Conservation (phyloP, 1,284 basidiomycete genomes). For the Termitomyces sp. region DNA sequence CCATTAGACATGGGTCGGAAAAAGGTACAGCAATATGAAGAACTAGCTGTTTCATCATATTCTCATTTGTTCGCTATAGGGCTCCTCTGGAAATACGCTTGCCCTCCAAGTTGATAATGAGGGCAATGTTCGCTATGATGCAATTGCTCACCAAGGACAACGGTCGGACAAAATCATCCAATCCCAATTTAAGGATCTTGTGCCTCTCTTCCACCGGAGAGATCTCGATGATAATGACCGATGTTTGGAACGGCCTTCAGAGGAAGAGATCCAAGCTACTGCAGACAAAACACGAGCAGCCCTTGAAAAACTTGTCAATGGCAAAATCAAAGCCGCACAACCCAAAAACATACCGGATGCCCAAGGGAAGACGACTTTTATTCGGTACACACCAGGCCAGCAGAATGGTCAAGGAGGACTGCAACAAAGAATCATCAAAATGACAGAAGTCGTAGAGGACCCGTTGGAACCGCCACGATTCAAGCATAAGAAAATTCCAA, state of each 20-base stretch:
- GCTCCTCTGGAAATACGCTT: slow-evolving; percentile 86
- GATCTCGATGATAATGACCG: slow-evolving; percentile 77
- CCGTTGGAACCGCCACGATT: slow-evolving; percentile 95
- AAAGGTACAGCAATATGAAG: slow-evolving; percentile 53
- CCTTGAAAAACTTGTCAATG: slow-evolving; percentile 89
- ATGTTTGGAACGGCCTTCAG: slow-evolving; percentile 86
- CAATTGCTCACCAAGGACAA: slow-evolving; percentile 93
- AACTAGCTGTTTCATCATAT: background rate
- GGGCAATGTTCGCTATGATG: slow-evolving; percentile 95
- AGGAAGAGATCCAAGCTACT: slow-evolving; percentile 84
- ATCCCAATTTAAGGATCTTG: slow-evolving; percentile 95
- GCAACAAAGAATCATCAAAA: slow-evolving; percentile 97
- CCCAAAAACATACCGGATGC: slow-evolving; percentile 83
- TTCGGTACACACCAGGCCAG: slow-evolving; percentile 94
- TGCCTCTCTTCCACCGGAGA: slow-evolving; percentile 86
- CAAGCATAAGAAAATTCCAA: slow-evolving; percentile 98
- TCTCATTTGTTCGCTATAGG: slow-evolving; percentile 36
- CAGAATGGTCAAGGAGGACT: slow-evolving; percentile 66
- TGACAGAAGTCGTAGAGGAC: slow-evolving; percentile 96
- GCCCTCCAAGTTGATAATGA: slow-evolving; percentile 96
- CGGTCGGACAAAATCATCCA: slow-evolving; percentile 83
- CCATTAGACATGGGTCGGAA: slow-evolving; percentile 94
- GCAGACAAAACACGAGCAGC: slow-evolving; percentile 89
- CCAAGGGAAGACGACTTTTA: slow-evolving; percentile 79
- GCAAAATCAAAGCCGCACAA: slow-evolving; percentile 96